Evolutionary conservation across 2,329 filamentous ascomycete species (phyloP).

Genomic region (Diaporthe sp.): DNA sequence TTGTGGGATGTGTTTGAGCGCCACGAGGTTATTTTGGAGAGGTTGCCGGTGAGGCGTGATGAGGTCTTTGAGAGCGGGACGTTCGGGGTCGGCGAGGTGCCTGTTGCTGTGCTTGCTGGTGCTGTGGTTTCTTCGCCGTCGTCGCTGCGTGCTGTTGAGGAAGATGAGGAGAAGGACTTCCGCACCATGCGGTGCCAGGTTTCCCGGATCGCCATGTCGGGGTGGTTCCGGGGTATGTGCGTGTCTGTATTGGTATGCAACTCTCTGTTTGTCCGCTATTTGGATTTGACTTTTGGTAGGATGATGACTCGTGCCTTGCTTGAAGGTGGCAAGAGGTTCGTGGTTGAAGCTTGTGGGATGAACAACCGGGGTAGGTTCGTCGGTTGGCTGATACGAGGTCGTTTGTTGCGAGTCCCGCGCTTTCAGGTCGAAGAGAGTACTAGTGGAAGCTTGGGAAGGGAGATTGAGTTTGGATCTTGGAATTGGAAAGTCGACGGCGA

Average conservation of each 20-base stretch:
- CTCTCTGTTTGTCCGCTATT: not conserved
- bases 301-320: conserved; percentile 6
- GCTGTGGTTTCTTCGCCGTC: conserved; percentile 17
- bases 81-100: conserved; percentile 12
- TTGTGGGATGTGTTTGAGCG: conserved; percentile 26
- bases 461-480: not conserved
- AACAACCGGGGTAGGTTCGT: not conserved
- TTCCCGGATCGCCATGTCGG: conserved; percentile 37
- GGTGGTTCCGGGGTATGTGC: not conserved
- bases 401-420: conserved; percentile 14
- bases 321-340: not conserved
- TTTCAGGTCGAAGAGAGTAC: not conserved
- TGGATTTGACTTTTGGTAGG: not conserved
- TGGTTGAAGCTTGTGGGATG: conserved; percentile 10
- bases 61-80: not conserved
- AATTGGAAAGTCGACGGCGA: not conserved
- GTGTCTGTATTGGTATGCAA: not conserved
- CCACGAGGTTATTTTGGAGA: conserved; percentile 33
- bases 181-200: conserved; percentile 37
- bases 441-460: not conserved
- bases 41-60: not conserved
- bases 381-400: not conserved
- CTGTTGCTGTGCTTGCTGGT: not conserved
- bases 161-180: conserved; percentile 36
- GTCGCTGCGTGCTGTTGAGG: conserved; percentile 29